Conservation (phyloP, 73 alveolate species). For the Tetrahymena borealis region DNA sequence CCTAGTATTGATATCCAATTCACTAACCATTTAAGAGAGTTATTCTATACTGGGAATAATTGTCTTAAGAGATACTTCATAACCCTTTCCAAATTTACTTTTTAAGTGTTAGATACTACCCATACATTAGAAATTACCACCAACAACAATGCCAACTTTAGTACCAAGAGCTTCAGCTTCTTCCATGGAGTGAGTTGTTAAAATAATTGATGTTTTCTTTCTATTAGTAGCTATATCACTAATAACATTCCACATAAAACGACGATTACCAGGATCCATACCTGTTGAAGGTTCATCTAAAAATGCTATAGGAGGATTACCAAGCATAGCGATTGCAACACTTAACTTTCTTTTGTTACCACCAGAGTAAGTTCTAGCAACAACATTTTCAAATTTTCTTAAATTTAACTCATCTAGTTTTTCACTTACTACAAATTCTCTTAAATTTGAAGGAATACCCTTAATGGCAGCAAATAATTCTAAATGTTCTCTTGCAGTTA, state of each 20-base stretch:
- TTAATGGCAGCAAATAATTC: constrained; percentile 31
- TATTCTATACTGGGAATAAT: constrained; percentile 23
- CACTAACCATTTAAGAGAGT: neutral
- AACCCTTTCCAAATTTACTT: constrained; percentile 61
- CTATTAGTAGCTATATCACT: constrained; percentile 56
- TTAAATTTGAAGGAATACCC: constrained; percentile 16
- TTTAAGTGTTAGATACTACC: constrained; percentile 57
- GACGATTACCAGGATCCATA: constrained; percentile 57
- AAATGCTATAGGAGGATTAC: constrained; percentile 59
- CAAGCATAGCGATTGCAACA: constrained; percentile 52
- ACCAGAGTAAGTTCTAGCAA: constrained; percentile 53
- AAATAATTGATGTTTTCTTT: constrained; percentile 52
- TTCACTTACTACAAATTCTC: constrained; percentile 32
- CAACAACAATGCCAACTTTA: constrained; percentile 62
- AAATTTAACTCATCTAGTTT: constrained; percentile 60
- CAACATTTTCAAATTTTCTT: constrained; percentile 46
- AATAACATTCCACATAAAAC: constrained; percentile 57
- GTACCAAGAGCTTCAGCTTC: constrained; percentile 72
- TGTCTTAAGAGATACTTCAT: constrained; percentile 36
- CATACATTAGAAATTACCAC: constrained; percentile 59
- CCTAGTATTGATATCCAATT: constrained; percentile 14
- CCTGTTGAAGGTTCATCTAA: constrained; percentile 72
- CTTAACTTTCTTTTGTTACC: constrained; percentile 62
- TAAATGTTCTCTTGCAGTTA: constrained; percentile 37
- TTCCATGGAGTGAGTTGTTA: constrained; percentile 85